Base-by-base conservation (phyloP, 2,329 filamentous ascomycete genomes). In the Colletotrichum aenigma region DNA sequence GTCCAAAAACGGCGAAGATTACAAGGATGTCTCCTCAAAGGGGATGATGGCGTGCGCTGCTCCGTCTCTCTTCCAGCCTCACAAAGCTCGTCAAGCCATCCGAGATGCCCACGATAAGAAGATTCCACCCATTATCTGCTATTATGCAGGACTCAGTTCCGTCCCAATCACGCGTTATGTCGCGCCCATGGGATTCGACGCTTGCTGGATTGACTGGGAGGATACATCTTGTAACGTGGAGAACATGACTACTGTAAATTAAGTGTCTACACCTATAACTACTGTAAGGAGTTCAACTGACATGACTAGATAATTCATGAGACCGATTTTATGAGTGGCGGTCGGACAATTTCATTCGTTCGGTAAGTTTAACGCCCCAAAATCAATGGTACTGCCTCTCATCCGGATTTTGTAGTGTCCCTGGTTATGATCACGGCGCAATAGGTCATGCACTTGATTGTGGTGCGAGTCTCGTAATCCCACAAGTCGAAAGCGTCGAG, bases 201-300 rank as follows among this genome's bases (percentile, higher is more conserved):
- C 81, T 12, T 82, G 86, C 1, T 87, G 85, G 83, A 84, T 89
- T 73, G 87, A 89, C 81, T 88, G 86, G 87, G 87, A 89, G 78
- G 87, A 89, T 79, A 82, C 81, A 8, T 79, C 86, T 4, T 87
- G 85, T 77, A 83, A 84, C 69, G 83, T 87, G 24, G 87, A 89
- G 80, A 88, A 86, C 21, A 89, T 89, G 87, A 88, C 86, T 2
- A 84, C 34, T 32, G 74, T 76, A 48, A 43, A 32, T 69, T 3
- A 48, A 34, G 64, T 74, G 8, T 26, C 28, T 36, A 18, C 7
- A 58, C 32, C 32, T 34, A 28, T 28, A 26, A 4, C 1, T 13
- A 6, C 15, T 4, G 12, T 16, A 15, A 12, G 21, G 9, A 26
- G 18, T 15, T 18, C 7, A n/a, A 10, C 68, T 79, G 43, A 68